Evolutionary conservation across 2,329 filamentous ascomycete genomes (phyloP).

Genomic region (Zymoseptoria brevis): DNA sequence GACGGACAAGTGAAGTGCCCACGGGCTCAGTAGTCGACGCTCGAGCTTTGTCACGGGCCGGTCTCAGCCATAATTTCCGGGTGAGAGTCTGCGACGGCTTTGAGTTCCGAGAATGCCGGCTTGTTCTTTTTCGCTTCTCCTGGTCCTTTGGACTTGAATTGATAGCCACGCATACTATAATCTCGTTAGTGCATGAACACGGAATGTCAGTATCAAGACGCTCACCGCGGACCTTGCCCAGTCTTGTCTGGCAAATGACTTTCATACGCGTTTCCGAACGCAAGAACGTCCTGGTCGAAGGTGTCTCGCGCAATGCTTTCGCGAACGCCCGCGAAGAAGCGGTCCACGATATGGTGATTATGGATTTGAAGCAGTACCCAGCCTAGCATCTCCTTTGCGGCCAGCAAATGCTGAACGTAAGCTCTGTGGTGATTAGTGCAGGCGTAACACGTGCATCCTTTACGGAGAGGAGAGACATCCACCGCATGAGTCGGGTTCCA

Average conservation of each 20-base stretch:
- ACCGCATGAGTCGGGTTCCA: slow-evolving; percentile 57
- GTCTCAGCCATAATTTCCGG: slow-evolving; percentile 42
- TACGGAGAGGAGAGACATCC: slow-evolving; percentile 54
- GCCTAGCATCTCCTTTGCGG: slow-evolving; percentile 90
- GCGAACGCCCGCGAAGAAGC: slow-evolving; percentile 68
- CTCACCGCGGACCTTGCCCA: slow-evolving; percentile 64
- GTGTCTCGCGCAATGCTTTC: slow-evolving; percentile 50
- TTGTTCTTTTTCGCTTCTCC: slow-evolving; percentile 60
- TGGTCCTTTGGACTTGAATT: slow-evolving; percentile 63
- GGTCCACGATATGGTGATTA: slow-evolving; percentile 65
- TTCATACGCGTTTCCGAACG: slow-evolving; percentile 63
- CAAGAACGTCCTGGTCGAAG: slow-evolving; percentile 47
- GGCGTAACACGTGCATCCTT: slow-evolving; percentile 69
- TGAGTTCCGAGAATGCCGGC: slow-evolving; percentile 56
- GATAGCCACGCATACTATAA: slow-evolving; percentile 63
- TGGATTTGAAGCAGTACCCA: slow-evolving; percentile 92
- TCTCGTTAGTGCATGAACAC: slow-evolving; percentile 6
- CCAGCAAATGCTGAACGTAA: slow-evolving; percentile 78
- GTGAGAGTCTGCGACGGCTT: slow-evolving; percentile 29
- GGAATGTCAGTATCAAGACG: slow-evolving; percentile 1
- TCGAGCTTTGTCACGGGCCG: not conserved
- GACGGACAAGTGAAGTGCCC: too few species aligned
- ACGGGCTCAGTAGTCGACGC: not conserved
- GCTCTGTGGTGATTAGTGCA: slow-evolving; percentile 79
- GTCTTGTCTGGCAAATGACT: slow-evolving; percentile 62